phyloP scores from a whole-genome alignment of 2,329 filamentous ascomycete species.

The Talaromyces atroroseus region DNA sequence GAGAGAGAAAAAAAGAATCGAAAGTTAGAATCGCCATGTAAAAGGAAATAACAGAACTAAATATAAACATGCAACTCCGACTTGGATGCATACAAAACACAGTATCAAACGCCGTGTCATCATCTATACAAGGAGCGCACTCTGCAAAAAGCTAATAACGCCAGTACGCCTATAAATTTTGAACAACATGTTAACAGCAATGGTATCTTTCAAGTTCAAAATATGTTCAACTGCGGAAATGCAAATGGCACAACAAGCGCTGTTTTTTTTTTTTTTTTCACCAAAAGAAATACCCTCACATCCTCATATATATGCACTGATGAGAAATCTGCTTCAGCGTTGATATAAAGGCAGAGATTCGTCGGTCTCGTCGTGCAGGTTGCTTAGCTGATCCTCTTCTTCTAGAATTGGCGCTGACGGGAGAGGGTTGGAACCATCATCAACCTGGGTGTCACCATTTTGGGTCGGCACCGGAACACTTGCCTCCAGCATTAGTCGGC shows the following conservation, averaged over 20 bases:
- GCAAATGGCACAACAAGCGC: slow-evolving; percentile 3
- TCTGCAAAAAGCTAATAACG: not conserved
- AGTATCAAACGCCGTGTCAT: not conserved
- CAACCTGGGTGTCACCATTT: slow-evolving; percentile 14
- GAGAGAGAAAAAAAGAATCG: no score
- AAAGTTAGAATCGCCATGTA: not conserved
- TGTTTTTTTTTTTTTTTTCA: not conserved
- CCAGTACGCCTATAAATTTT: not conserved
- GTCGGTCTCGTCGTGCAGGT: slow-evolving; percentile 30
- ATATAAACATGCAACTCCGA: slow-evolving; percentile 4
- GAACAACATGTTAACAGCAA: slow-evolving; percentile 2
- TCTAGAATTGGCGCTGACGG: slow-evolving; percentile 56
- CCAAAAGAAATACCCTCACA: not conserved
- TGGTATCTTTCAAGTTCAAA: slow-evolving; percentile 11
- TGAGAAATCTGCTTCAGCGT: slow-evolving; percentile 22
- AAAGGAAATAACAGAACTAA: not conserved
- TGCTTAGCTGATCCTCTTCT: slow-evolving; percentile 48
- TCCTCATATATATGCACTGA: not conserved
- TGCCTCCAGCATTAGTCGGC: slow-evolving; percentile 57
- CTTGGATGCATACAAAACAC: slow-evolving; percentile 1
- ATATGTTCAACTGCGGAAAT: slow-evolving; percentile 1
- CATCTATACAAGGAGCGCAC: not conserved
- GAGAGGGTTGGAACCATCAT: slow-evolving; percentile 16
- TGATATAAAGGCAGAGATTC: slow-evolving; percentile 43
- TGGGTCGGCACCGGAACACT: slow-evolving; percentile 50